Percentiles rank a stretch among this genome's conserved stretches.
phyloP scores from a whole-genome alignment of 306 rosid genomes.

The Begonia fuchsioides region DNA sequence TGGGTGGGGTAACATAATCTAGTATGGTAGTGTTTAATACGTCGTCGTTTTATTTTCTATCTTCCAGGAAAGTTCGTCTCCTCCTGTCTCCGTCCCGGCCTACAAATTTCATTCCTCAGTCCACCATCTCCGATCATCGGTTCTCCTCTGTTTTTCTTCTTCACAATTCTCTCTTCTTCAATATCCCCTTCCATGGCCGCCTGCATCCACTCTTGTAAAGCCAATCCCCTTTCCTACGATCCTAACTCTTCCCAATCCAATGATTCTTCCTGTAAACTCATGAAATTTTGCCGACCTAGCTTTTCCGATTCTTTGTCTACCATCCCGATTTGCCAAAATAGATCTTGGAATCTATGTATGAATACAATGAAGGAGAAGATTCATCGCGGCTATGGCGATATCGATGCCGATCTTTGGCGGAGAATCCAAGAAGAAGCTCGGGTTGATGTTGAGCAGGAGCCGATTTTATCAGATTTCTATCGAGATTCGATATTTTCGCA shows the following conservation, averaged over 20 bases:
- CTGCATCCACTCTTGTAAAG: conserved; percentile 25
- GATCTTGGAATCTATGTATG: conserved; percentile 12
- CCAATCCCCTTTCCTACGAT: conserved; percentile 27
- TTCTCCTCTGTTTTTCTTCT: too few species aligned
- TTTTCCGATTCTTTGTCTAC: conserved; percentile 18
- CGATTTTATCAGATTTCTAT: conserved; percentile 44
- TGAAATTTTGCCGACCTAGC: conserved; percentile 15
- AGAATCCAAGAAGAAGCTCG: conserved; percentile 55
- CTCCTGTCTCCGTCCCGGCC: too few species aligned
- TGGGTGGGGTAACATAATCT: too few species aligned
- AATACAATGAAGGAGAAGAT: conserved; percentile 12
- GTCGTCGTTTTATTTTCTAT: too few species aligned
- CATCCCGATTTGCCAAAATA: conserved; percentile 11
- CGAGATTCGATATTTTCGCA: conserved; percentile 35
- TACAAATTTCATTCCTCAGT: too few species aligned
- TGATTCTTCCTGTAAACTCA: conserved; percentile 1
- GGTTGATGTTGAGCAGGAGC: conserved; percentile 38
- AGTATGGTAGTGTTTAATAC: too few species aligned
- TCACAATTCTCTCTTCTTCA: too few species aligned
- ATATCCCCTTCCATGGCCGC: conserved; percentile 17
- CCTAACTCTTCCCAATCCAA: conserved; percentile 17
- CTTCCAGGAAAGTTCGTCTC: too few species aligned
- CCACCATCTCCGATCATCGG: too few species aligned
- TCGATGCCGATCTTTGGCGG: neutral
- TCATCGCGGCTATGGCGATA: conserved; percentile 5